Conservation (phyloP, 495 filamentous ascomycete genomes). For the Penicillium dipodomyicola region DNA sequence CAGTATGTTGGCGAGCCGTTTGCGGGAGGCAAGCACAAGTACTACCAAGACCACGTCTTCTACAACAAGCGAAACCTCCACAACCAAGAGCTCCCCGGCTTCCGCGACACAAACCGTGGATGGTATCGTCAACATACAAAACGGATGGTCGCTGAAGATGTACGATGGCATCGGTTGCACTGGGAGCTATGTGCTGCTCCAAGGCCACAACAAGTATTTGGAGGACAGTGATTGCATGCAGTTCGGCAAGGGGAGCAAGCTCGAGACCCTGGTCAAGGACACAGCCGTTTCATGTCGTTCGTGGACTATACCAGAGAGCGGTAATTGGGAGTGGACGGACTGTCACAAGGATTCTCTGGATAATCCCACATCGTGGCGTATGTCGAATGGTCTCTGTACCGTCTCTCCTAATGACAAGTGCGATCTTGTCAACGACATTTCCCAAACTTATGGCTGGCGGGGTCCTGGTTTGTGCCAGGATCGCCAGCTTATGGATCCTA, state of each 20-base stretch:
- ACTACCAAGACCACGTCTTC: not conserved
- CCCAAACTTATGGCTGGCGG: slow-evolving; percentile 8
- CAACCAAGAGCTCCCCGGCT: not conserved
- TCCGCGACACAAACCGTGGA: not conserved
- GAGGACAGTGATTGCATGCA: slow-evolving; percentile 4
- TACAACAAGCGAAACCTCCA: not conserved
- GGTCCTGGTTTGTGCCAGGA: not conserved
- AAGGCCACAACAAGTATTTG: slow-evolving; percentile 8
- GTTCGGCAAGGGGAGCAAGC: not conserved
- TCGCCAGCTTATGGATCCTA: not conserved
- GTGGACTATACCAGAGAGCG: not conserved
- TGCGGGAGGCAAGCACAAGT: not conserved
- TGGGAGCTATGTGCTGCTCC: slow-evolving; percentile 11
- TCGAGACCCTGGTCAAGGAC: not conserved
- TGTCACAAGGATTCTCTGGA: slow-evolving; percentile 1
- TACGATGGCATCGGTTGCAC: slow-evolving; percentile 6
- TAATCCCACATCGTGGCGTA: slow-evolving; percentile 5
- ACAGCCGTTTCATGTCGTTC: slow-evolving; percentile 11
- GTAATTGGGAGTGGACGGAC: not conserved
- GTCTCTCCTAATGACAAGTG: not conserved
- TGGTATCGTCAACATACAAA: not conserved
- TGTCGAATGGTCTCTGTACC: slow-evolving; percentile 10
- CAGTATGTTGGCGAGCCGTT: too few species aligned
- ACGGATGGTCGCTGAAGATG: slow-evolving; percentile 9
- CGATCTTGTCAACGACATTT: not conserved